Evolutionary conservation across 305 asterid species (phyloP).

Genomic region (Fraxinus ornus): DNA sequence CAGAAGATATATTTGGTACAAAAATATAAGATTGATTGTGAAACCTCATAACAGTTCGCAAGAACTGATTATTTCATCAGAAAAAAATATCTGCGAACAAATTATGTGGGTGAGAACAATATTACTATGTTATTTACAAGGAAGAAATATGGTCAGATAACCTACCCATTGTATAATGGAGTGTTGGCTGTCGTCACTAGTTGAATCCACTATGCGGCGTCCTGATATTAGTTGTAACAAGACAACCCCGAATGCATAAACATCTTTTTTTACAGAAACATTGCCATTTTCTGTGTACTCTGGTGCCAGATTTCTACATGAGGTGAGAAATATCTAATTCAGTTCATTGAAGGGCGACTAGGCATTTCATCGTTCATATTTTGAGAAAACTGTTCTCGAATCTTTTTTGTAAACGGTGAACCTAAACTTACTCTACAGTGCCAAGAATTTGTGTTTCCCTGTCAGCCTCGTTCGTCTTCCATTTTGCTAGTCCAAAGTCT

Average conservation of each 20-base stretch:
- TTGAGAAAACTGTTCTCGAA: neutral
- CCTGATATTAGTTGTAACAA: constrained; percentile 51
- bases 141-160: constrained; percentile 1
- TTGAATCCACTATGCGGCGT: constrained; percentile 30
- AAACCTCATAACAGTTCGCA: neutral
- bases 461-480: constrained; percentile 32
- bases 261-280: constrained; percentile 40
- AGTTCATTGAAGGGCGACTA: neutral
- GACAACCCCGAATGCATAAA: constrained; percentile 48
- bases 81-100: neutral
- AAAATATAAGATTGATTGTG: neutral
- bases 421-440: constrained; percentile 35
- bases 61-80: neutral
- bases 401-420: neutral
- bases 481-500: constrained; percentile 47
- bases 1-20: neutral
- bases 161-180: constrained; percentile 49
- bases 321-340: constrained; percentile 6
- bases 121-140: neutral
- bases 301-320: constrained; percentile 57
- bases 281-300: constrained; percentile 41
- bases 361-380: neutral
- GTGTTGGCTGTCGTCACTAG: constrained; percentile 26
- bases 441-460: constrained; percentile 20
- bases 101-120: neutral